A percentile compares a stretch with the other conserved stretches of the same genome.
These are phyloP conservation scores for Tulasnella sp. DNA, from an alignment of 768 basidiomycete species.

Conservation along the genomic window DNA sequence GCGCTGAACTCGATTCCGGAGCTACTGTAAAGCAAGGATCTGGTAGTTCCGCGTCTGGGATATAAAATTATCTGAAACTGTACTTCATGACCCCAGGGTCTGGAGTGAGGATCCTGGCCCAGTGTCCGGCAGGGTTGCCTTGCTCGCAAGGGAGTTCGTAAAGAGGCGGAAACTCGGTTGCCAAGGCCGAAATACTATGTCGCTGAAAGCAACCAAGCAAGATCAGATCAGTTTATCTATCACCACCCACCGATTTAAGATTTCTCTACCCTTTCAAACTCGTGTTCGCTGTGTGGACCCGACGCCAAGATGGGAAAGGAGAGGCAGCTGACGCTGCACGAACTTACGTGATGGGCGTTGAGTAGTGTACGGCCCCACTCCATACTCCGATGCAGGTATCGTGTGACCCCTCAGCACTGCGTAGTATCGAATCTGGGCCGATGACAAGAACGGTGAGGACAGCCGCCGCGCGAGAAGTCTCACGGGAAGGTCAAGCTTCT, in stretches of 20 bases:
- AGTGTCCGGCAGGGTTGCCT: neutral
- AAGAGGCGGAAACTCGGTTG: neutral
- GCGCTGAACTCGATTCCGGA: too few relatives aligned
- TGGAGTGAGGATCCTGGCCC: too few relatives aligned
- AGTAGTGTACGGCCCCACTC: neutral
- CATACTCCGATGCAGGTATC: neutral
- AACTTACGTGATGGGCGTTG: neutral
- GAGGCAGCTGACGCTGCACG: neutral
- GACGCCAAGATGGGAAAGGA: neutral
- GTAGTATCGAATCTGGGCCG: neutral
- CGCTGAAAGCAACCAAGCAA: neutral
- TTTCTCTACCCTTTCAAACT: neutral
- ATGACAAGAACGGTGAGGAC: too few relatives aligned
- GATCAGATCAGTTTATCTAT: neutral
- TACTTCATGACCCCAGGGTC: too few relatives aligned
- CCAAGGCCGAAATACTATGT: neutral
- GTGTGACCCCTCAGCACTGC: neutral
- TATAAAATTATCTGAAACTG: too few relatives aligned
- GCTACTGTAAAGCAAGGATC: too few relatives aligned
- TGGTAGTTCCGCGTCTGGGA: too few relatives aligned
- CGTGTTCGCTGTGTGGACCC: neutral
- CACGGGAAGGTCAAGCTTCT: neutral
- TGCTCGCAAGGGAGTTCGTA: neutral
- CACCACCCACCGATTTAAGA: neutral
- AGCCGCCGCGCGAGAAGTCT: neutral